Evolutionary conservation across 2,329 filamentous ascomycete species (phyloP).

Genomic region (Xylariales sp.): DNA sequence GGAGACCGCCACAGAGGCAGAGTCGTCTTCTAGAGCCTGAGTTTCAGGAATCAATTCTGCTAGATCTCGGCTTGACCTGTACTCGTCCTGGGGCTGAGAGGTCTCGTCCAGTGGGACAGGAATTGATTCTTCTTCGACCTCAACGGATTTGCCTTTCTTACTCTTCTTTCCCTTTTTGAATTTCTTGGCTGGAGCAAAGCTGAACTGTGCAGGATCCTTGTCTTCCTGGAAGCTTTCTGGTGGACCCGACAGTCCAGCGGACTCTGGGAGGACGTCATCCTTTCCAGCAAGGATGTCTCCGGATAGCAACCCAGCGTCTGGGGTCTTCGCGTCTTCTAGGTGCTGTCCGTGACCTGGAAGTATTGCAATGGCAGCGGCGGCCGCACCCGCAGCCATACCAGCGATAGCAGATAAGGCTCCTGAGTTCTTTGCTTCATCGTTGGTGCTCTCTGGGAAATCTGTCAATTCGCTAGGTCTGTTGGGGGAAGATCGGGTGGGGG

Average conservation of each 20-base stretch:
- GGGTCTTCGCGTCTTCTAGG: slow-evolving; percentile 3
- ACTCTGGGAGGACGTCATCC: too few species aligned
- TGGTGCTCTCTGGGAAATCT: not conserved
- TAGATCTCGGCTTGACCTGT: not conserved
- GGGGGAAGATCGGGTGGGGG: slow-evolving; percentile 17
- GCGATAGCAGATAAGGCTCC: not conserved
- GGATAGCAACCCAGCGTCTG: slow-evolving; percentile 8
- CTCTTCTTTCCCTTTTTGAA: slow-evolving; percentile 32
- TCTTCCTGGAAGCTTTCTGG: slow-evolving; percentile 10
- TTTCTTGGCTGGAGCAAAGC: slow-evolving; percentile 28
- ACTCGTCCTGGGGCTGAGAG: slow-evolving; percentile 6
- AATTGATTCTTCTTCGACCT: slow-evolving; percentile 16
- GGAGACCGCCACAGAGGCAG: too few species aligned
- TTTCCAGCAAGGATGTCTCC: not conserved
- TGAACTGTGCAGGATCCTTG: slow-evolving; percentile 7
- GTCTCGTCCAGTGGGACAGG: not conserved
- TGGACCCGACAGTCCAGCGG: too few species aligned
- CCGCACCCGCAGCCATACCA: not conserved
- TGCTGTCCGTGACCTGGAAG: not conserved
- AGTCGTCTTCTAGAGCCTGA: not conserved
- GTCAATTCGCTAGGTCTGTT: slow-evolving; percentile 13
- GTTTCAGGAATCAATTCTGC: not conserved
- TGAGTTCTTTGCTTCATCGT: not conserved
- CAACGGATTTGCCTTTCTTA: slow-evolving; percentile 17
- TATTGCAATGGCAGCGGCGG: slow-evolving; percentile 1